phyloP scores from a whole-genome alignment of 2,329 filamentous ascomycete genomes.

The Westerdykella aurantiaca region DNA sequence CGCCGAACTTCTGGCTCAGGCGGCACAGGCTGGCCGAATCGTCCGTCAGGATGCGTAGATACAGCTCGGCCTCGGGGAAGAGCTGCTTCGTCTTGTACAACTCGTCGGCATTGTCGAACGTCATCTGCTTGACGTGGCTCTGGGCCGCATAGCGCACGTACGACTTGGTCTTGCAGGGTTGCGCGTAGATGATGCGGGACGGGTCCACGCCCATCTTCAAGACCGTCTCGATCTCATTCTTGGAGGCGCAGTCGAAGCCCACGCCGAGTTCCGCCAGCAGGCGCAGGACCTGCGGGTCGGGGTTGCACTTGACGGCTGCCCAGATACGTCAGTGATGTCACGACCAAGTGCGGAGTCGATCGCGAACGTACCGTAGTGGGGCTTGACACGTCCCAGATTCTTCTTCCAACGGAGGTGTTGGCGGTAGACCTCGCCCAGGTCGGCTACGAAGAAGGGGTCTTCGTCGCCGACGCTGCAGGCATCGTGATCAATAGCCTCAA shows the following conservation, averaged over 20 bases:
- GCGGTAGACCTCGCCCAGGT: conserved; percentile 96
- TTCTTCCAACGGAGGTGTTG: conserved; percentile 98
- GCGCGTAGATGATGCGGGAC: conserved; percentile 93
- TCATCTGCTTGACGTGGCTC: conserved; percentile 92
- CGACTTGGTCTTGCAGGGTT: conserved; percentile 99
- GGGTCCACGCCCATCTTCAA: conserved; percentile 77
- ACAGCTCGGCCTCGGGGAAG: conserved; percentile 83
- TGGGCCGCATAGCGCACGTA: conserved; percentile 87
- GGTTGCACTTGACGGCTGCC: conserved; percentile 96
- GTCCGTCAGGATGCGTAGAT: conserved; percentile 90
- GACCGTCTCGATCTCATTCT: conserved; percentile 92
- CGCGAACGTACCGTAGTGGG: conserved; percentile 74
- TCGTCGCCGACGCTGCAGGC: conserved; percentile 87
- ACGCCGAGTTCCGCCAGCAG: conserved; percentile 84
- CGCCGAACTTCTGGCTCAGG: conserved; percentile 95
- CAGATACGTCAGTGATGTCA: conserved; percentile 17
- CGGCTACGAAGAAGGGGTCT: conserved; percentile 96
- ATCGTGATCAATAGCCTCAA: conserved; percentile 79
- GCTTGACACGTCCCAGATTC: conserved; percentile 85
- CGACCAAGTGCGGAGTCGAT: not conserved
- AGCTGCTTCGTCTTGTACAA: conserved; percentile 95
- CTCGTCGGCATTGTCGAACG: conserved; percentile 97
- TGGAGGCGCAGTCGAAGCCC: conserved; percentile 97
- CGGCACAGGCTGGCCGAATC: conserved; percentile 92
- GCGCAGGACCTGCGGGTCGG: conserved; percentile 79